Evolutionary conservation across 2,329 filamentous ascomycete genomes (phyloP), one percentile per base, ranked within the genome.

Genomic region (Botryosphaeria dothidea): DNA sequence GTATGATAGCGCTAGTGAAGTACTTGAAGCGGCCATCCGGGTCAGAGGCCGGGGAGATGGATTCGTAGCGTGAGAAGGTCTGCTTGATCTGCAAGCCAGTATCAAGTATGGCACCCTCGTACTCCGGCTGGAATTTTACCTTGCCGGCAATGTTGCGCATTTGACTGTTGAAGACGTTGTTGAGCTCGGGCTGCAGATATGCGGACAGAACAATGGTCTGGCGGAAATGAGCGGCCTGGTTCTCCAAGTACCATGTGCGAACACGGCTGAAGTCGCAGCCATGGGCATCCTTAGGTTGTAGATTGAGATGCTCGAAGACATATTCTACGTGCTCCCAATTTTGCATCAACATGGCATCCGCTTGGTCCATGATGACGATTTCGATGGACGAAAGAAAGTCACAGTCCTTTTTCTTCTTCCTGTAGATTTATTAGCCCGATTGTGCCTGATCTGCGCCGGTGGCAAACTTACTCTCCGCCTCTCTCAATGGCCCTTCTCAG

Each of bases 321-420:
- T 91, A 92, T 76, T 96, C 92, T 67, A 97, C 87, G 74, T 99
- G 94, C 73, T 97, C 93, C 93, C 94, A 98, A 76, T 97, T 98
- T 77, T 99, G 95, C 93, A 97, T 97, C 8, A 96, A 86, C 46
- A 97, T 86, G 0, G 93, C 93, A 77, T 98, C 93, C 13, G 92
- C 90, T 78, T 98, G 93, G 76, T 99, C 95, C 67, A 97, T 84
- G 52, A 98, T 84, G 34, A 95, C 88, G 60, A 99, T 79, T 78
- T 99, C 95, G 71, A 99, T 92, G 1, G 94, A 98, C 65, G 91
- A 94, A 15, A 99, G 84, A 75, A 97, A 99, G 77, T 99, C 95
- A 71, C 87, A 89, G 75, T 98, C 94, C 38, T 86, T 79, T 68
- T 88, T 88, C 75, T 90, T 90, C 62, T 61, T 65, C 64, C 61